Percentiles rank a stretch among this genome's conserved stretches.
These are phyloP conservation scores for Taxillus chinensis DNA, from an alignment of 164 flowering plant genomes.

Conservation along the genomic window DNA sequence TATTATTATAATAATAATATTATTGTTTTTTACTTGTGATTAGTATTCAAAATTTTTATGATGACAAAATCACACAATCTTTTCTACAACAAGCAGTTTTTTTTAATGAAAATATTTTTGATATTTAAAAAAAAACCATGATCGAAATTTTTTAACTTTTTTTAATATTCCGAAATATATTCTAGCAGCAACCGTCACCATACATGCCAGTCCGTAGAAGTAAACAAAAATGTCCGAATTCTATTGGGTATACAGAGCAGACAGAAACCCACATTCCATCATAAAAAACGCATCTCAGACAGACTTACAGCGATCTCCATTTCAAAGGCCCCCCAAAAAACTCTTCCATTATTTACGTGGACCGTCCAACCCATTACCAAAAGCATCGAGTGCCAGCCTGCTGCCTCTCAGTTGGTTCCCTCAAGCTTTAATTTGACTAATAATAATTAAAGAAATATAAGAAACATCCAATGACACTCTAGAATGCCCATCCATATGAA, in stretches of 20 bases:
- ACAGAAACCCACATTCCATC: constrained; percentile 18
- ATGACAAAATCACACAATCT: too few species aligned
- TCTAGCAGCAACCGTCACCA: too few species aligned
- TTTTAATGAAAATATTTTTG: too few species aligned
- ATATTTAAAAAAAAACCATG: too few species aligned
- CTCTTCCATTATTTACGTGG: constrained; percentile 39
- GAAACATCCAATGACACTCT: constrained; percentile 10
- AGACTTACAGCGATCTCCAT: constrained; percentile 14
- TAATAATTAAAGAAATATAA: constrained; percentile 11
- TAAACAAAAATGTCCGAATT: constrained; percentile 8
- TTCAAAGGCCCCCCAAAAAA: constrained; percentile 15
- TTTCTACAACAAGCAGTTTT: too few species aligned
- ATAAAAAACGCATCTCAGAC: constrained; percentile 2
- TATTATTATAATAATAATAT: too few species aligned
- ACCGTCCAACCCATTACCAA: constrained; percentile 17
- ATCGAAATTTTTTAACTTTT: too few species aligned
- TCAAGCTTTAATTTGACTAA: constrained; percentile 11
- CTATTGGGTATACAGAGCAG: constrained; percentile 7
- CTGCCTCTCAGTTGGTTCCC: constrained; percentile 11
- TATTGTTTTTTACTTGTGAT: too few species aligned
- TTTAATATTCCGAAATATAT: too few species aligned
- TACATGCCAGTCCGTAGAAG: neutral
- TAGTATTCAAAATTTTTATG: too few species aligned
- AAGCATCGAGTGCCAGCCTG: constrained; percentile 4
- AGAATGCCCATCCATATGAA: constrained; percentile 8